Evolutionary conservation across 2,329 filamentous ascomycete genomes (phyloP).

Genomic region (Apiospora malaysiana): DNA sequence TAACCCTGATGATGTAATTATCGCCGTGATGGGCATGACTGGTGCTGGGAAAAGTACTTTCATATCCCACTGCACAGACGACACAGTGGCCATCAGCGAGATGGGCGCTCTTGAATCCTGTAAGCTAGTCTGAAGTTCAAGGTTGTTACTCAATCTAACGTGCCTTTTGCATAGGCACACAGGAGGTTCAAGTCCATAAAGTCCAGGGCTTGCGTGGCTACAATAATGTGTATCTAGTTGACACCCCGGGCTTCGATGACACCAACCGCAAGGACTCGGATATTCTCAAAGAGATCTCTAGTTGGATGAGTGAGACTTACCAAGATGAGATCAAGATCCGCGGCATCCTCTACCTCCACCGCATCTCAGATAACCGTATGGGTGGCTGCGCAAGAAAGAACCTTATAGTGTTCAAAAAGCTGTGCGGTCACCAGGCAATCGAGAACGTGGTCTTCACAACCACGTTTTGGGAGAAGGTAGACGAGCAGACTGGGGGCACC

Average conservation of each 20-base stretch:
- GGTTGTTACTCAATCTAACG: too few relatives aligned
- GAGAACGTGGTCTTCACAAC: too few relatives aligned
- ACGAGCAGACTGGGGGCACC: too few relatives aligned
- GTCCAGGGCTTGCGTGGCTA: too few relatives aligned
- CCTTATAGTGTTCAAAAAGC: conserved; percentile 34
- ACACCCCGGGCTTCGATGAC: conserved; percentile 43
- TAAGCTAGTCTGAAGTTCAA: too few relatives aligned
- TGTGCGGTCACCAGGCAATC: too few relatives aligned
- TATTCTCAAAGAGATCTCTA: conserved; percentile 38
- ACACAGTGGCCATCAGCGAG: too few relatives aligned
- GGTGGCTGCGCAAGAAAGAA: conserved; percentile 29
- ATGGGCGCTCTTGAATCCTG: too few relatives aligned
- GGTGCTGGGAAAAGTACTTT: neutral
- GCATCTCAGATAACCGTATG: conserved; percentile 37
- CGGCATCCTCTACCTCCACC: conserved; percentile 42
- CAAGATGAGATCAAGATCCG: conserved; percentile 31
- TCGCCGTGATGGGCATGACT: neutral
- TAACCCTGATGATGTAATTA: neutral
- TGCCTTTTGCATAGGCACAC: too few relatives aligned
- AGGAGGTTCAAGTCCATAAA: too few relatives aligned
- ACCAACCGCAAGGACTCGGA: conserved; percentile 35
- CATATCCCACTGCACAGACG: neutral
- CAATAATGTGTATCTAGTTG: conserved; percentile 38
- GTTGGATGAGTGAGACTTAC: conserved; percentile 34
- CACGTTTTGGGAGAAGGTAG: too few relatives aligned